Percentiles rank a stretch among this genome's conserved stretches.
phyloP scores from a whole-genome alignment of 225 moss, liverwort and hornwort genomes.

The Lunularia cruciata region DNA sequence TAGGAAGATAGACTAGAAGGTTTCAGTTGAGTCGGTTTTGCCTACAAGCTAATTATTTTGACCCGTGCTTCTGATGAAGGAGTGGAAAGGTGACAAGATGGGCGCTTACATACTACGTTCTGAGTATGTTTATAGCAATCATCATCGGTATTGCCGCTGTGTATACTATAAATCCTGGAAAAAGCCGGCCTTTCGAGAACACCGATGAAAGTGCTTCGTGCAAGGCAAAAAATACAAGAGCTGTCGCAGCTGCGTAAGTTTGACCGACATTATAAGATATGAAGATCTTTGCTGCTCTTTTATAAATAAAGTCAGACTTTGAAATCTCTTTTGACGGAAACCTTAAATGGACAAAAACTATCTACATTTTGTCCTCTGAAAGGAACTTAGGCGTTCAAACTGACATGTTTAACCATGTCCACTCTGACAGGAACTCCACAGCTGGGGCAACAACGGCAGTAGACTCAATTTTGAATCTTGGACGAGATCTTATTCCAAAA shows the following conservation, averaged over 20 bases:
- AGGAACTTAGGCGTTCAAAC: neutral
- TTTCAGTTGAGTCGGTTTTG: no score
- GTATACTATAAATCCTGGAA: conserved; percentile 57
- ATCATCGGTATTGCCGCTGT: conserved; percentile 58
- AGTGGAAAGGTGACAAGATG: conserved; percentile 67
- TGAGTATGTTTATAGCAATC: conserved; percentile 71
- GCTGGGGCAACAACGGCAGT: conserved; percentile 35
- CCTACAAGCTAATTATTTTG: no score
- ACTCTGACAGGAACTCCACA: neutral
- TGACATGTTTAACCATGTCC: neutral
- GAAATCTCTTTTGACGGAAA: no score
- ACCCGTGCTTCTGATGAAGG: conserved; percentile 44
- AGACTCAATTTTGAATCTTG: conserved; percentile 70
- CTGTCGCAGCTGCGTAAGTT: conserved; percentile 8
- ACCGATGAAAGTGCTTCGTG: neutral
- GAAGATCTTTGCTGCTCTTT: neutral
- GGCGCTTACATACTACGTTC: conserved; percentile 72
- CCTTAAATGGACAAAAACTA: no score
- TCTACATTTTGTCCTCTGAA: no score
- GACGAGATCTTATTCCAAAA: conserved; percentile 69
- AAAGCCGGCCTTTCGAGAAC: conserved; percentile 11
- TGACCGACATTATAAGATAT: no score
- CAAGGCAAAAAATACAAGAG: conserved; percentile 38
- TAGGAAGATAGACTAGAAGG: no score
- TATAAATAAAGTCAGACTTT: no score